Conservation (phyloP, 108 stramenopile species). For the Skeletonema grethae region DNA sequence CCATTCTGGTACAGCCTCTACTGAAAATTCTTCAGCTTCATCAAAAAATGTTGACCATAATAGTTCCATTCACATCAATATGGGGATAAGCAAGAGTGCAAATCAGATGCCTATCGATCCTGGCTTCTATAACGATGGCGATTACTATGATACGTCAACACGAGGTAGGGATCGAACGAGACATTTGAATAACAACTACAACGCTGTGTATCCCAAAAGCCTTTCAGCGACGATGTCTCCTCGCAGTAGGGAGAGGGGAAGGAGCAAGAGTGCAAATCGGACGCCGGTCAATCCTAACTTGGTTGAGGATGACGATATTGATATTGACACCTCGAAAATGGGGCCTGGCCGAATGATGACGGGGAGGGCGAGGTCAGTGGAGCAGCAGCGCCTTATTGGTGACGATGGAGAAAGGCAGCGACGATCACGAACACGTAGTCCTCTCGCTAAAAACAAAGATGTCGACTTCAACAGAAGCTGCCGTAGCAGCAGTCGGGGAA, state of each 20-base stretch:
- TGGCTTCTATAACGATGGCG: too few relatives aligned
- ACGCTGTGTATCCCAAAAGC: neutral
- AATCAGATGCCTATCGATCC: too few relatives aligned
- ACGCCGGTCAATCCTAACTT: neutral
- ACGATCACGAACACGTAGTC: neutral
- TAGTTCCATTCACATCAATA: too few relatives aligned
- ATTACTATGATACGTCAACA: neutral
- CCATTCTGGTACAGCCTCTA: neutral
- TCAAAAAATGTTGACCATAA: too few relatives aligned
- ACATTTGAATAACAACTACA: neutral
- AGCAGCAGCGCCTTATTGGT: neutral
- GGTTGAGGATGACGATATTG: neutral
- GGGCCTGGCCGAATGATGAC: neutral
- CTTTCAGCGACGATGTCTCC: neutral
- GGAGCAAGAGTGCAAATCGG: neutral
- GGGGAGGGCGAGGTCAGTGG: neutral
- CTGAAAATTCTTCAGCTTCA: too few relatives aligned
- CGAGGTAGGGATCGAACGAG: neutral
- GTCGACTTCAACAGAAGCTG: too few relatives aligned
- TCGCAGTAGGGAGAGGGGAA: neutral
- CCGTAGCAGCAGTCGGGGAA: too few relatives aligned
- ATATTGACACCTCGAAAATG: neutral
- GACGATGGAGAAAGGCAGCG: neutral
- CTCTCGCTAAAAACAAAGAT: too few relatives aligned
- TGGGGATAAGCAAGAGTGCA: too few relatives aligned